Conservation (phyloP, 2,329 filamentous ascomycete genomes). For the Cyphellophora europaea region DNA sequence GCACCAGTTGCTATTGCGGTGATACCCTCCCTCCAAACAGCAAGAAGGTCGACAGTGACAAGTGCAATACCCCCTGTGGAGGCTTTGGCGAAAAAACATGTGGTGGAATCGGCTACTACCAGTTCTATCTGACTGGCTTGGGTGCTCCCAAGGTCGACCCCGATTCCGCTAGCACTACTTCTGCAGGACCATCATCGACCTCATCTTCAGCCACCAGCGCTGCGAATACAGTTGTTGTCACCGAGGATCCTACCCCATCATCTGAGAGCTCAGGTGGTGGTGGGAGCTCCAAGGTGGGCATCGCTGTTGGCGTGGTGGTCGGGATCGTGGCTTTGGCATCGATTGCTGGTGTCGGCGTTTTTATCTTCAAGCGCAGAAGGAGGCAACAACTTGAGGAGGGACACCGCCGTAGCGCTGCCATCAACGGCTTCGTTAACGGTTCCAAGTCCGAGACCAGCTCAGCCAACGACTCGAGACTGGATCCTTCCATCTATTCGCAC, state of each 20-base stretch:
- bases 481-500: slow-evolving; percentile 71
- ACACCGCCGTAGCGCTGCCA: slow-evolving; percentile 69
- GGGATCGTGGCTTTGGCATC: slow-evolving; percentile 63
- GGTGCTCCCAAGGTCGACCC: slow-evolving; percentile 25
- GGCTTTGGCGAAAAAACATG: slow-evolving; percentile 57
- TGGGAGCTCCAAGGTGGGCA: slow-evolving; percentile 65
- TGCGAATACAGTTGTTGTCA: slow-evolving; percentile 27
- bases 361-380: slow-evolving; percentile 66
- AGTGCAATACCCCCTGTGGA: slow-evolving; percentile 59
- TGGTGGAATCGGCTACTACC: slow-evolving; percentile 49
- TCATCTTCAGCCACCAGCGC: slow-evolving; percentile 18
- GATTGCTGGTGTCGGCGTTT: slow-evolving; percentile 58
- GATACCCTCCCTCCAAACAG: slow-evolving; percentile 52
- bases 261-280: slow-evolving; percentile 21
- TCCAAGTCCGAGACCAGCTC: slow-evolving; percentile 55
- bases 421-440: slow-evolving; percentile 60
- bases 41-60: slow-evolving; percentile 43
- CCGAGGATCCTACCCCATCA: slow-evolving; percentile 22
- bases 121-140: slow-evolving; percentile 43
- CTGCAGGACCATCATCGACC: slow-evolving; percentile 8
- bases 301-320: slow-evolving; percentile 80
- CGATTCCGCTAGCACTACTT: slow-evolving; percentile 26
- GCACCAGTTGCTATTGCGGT: slow-evolving; percentile 65
- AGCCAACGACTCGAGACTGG: slow-evolving; percentile 73
- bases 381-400: slow-evolving; percentile 75